A percentile compares a stretch with the other conserved stretches of the same genome.
These are phyloP conservation scores for Eutreptiella sp. DNA, from an alignment of 208 protist genomes.

Conservation along the genomic window DNA sequence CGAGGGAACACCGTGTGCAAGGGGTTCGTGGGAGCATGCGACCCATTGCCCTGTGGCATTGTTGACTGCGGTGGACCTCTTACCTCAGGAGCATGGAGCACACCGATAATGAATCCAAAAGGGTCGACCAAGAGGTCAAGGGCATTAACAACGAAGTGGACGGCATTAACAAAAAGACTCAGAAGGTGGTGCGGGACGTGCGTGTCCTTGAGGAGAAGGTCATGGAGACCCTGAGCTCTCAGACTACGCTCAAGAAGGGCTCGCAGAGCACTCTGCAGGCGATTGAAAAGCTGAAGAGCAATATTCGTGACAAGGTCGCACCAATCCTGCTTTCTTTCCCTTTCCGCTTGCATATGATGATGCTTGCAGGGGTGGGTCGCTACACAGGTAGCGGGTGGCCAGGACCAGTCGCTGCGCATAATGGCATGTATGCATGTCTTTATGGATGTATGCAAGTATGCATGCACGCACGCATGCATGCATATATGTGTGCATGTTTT, in stretches of 20 bases:
- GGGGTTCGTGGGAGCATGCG: too few species aligned
- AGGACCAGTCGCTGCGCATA: too few species aligned
- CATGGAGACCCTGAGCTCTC: slow-evolving; percentile 68
- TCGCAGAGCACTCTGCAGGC: slow-evolving; percentile 70
- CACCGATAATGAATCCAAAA: slow-evolving; percentile 62
- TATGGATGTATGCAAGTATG: too few species aligned
- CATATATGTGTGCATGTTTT: too few species aligned
- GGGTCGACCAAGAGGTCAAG: slow-evolving; percentile 68
- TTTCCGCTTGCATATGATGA: too few species aligned
- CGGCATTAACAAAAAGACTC: slow-evolving; percentile 67
- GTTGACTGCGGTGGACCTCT: too few species aligned
- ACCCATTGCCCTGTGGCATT: too few species aligned
- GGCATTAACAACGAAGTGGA: slow-evolving; percentile 52
- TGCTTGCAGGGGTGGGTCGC: too few species aligned
- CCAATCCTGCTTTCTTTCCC: too few species aligned
- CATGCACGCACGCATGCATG: too few species aligned
- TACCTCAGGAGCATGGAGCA: slow-evolving; percentile 62
- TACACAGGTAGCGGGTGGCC: too few species aligned
- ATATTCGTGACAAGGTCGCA: slow-evolving; percentile 81
- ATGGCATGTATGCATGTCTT: too few species aligned
- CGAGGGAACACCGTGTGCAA: background rate
- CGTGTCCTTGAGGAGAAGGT: slow-evolving; percentile 77
- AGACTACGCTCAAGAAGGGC: slow-evolving; percentile 85
- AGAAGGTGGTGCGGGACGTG: slow-evolving; percentile 67
- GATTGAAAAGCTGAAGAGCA: slow-evolving; percentile 77